Evolutionary conservation across 352 stramenopile species (phyloP).

Genomic region (Pythium aquatile): DNA sequence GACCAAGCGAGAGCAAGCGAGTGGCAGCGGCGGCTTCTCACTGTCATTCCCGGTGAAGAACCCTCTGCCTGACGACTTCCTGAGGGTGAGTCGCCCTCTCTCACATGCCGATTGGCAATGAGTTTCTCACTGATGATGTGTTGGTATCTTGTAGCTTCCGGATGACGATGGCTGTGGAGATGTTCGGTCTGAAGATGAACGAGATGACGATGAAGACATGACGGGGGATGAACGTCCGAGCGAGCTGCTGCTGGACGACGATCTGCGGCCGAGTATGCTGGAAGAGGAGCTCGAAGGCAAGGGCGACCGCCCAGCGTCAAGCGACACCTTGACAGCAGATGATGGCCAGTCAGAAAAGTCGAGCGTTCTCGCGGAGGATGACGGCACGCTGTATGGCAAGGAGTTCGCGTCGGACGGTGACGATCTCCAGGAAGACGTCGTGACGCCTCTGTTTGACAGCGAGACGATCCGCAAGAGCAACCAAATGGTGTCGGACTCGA

Average conservation of each 20-base stretch:
- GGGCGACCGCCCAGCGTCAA: slow-evolving; percentile 8
- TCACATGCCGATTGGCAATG: background rate
- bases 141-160: slow-evolving; percentile 38
- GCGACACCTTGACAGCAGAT: slow-evolving; percentile 16
- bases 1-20: slow-evolving; percentile 21
- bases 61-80: slow-evolving; percentile 74
- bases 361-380: slow-evolving; percentile 69
- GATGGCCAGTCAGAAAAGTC: slow-evolving; percentile 58
- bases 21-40: slow-evolving; percentile 1
- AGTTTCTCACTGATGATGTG: background rate
- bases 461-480: slow-evolving; percentile 59
- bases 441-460: slow-evolving; percentile 54
- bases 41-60: slow-evolving; percentile 58
- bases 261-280: slow-evolving; percentile 21
- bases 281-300: slow-evolving; percentile 62
- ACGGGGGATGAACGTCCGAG: slow-evolving; percentile 40
- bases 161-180: slow-evolving; percentile 38
- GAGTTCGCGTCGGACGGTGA: slow-evolving; percentile 59
- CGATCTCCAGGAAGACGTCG: slow-evolving; percentile 50
- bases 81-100: slow-evolving; percentile 40
- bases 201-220: slow-evolving; percentile 29
- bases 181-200: slow-evolving; percentile 17
- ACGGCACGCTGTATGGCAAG: slow-evolving; percentile 81
- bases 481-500: slow-evolving; percentile 77
- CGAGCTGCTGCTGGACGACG: slow-evolving; percentile 17